Base-by-base conservation (phyloP, 345 rosid species). In the Eucalyptus tenuipes region DNA sequence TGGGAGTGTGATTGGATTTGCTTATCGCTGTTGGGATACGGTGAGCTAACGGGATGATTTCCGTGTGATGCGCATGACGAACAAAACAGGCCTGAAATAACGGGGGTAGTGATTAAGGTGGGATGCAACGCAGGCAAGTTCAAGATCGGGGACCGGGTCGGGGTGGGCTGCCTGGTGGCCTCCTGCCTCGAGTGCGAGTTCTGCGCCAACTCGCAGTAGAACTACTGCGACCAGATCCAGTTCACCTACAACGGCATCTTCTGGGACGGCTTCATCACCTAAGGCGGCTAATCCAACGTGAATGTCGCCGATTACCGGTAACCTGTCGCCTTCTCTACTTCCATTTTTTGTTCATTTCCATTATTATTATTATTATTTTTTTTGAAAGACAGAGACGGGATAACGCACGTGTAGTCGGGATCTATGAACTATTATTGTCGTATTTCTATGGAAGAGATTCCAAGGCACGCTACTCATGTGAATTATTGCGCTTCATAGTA, bases 221-320 rank as follows among this genome's bases (percentile, higher is more conserved):
- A 94, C 88, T 93, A 95, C 90, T 95, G 97, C 44, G 95, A 93
- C 80, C 89, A 92, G 87, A 24, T 93, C 11, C 95, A 93, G 89
- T 85, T 94, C 31, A 92, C 93, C 13, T 93, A 93, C 82, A 95
- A 94, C 85, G 95, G 95, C 80, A 85, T 95, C 49, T 95, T 94
- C 90, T 94, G 94, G 93, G 97, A 94, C 71, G 95, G 95, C 13
- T 90, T 90, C 89, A 89, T 94, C 88, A 95, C 96, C 37, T 94
- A 92, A 10, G 95, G 96, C 29, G 95, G 95, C 87, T 95, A 93
- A 91, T 95, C 94, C 44, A 87, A 93, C 44, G 88, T 93, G 88
- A 29, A 94, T 12, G 96, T 95, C 7, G 94, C 96, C 5, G 95
- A 95, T 91, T 88, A 93, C 90, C 91, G 95, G 96, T 94, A 80